phyloP scores from a whole-genome alignment of 208 protist genomes.

The Trypanosoma scelopori region DNA sequence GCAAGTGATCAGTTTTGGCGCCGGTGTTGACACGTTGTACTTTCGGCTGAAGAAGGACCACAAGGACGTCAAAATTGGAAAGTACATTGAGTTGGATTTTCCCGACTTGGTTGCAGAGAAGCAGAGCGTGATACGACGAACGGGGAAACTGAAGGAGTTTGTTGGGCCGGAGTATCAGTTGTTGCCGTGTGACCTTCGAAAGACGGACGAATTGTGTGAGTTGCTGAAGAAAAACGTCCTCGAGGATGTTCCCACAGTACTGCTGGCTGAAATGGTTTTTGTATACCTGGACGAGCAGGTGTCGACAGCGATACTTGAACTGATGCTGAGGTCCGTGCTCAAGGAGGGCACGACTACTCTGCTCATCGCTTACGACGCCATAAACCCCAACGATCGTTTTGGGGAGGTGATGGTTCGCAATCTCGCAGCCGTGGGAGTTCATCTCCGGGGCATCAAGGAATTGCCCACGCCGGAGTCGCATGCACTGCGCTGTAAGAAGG shows the following conservation, averaged over 20 bases:
- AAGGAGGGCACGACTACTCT: slow-evolving; percentile 36
- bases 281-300: slow-evolving; percentile 81
- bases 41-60: slow-evolving; percentile 78
- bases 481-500: slow-evolving; percentile 55
- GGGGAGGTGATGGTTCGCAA: slow-evolving; percentile 88
- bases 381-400: slow-evolving; percentile 87
- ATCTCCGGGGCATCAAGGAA: slow-evolving; percentile 70
- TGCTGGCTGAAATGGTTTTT: slow-evolving; percentile 90
- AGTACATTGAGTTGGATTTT: slow-evolving; percentile 85
- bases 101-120: slow-evolving; percentile 81
- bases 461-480: slow-evolving; percentile 73
- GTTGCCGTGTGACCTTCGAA: slow-evolving; percentile 55
- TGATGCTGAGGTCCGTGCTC: slow-evolving; percentile 58
- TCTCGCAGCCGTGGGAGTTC: slow-evolving; percentile 53
- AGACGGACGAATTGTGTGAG: slow-evolving; percentile 43
- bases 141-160: slow-evolving; percentile 34
- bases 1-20: slow-evolving; percentile 87
- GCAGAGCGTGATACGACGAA: slow-evolving; percentile 49
- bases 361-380: slow-evolving; percentile 86
- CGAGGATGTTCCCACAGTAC: slow-evolving; percentile 61
- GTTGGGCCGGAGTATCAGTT: slow-evolving; percentile 58
- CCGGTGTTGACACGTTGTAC: slow-evolving; percentile 89
- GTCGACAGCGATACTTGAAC: slow-evolving; percentile 62
- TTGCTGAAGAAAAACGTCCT: slow-evolving; percentile 48
- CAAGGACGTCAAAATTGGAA: slow-evolving; percentile 44